Conservation (phyloP, 2,329 filamentous ascomycete genomes). For the Teratosphaeria zuluensis region DNA sequence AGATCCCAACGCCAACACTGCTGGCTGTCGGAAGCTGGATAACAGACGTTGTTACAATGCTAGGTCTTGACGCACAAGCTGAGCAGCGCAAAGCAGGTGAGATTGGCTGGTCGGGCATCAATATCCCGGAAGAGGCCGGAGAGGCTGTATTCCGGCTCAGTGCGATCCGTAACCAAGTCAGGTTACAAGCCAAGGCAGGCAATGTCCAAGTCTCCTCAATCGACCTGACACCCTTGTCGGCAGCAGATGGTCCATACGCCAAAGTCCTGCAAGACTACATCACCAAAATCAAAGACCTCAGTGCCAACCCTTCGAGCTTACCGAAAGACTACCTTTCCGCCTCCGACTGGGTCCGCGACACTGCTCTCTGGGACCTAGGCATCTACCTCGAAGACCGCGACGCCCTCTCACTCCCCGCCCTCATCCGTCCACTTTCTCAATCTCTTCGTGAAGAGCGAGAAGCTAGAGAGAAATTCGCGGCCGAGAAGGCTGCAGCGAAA, state of each 20-base stretch:
- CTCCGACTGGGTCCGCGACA: slow-evolving; percentile 72
- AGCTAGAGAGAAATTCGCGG: slow-evolving; percentile 45
- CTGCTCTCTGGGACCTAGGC: slow-evolving; percentile 68
- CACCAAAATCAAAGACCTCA: slow-evolving; percentile 51
- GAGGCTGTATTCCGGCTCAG: slow-evolving; percentile 52
- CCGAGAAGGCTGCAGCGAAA: slow-evolving; percentile 36
- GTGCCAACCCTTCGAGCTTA: slow-evolving; percentile 34
- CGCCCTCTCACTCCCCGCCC: slow-evolving; percentile 50
- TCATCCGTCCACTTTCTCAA: slow-evolving; percentile 57
- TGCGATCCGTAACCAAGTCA: slow-evolving; percentile 47
- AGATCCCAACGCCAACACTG: slow-evolving; percentile 38
- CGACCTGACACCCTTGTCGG: slow-evolving; percentile 5
- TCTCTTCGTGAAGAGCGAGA: slow-evolving; percentile 41
- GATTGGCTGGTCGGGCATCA: slow-evolving; percentile 57
- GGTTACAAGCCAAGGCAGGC: slow-evolving; percentile 45
- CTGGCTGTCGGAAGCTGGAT: slow-evolving; percentile 62
- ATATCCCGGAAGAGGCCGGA: slow-evolving; percentile 50
- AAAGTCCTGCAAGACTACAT: slow-evolving; percentile 44
- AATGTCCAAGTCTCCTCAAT: slow-evolving; percentile 27
- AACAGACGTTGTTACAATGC: slow-evolving; percentile 72
- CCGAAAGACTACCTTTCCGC: slow-evolving; percentile 66
- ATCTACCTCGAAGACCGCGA: slow-evolving; percentile 82
- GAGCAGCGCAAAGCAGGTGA: slow-evolving; percentile 26
- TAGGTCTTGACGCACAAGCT: slow-evolving; percentile 60
- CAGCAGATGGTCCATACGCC: slow-evolving; percentile 34